A percentile compares a stretch with the other conserved stretches of the same genome.
Conservation (phyloP, 345 rosid species). For the Punica granatum region DNA sequence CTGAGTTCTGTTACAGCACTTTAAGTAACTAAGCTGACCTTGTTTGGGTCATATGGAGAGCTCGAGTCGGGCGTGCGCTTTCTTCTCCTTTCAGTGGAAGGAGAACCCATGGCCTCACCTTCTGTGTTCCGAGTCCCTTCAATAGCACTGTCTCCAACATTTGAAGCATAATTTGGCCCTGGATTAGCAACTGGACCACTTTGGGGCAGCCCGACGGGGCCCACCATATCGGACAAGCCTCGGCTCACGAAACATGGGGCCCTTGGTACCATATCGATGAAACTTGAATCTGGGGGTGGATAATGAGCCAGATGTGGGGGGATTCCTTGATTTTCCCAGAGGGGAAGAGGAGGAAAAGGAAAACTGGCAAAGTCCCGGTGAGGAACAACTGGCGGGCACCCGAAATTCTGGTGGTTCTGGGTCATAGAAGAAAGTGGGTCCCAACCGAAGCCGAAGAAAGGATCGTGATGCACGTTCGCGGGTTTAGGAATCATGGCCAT, state of each 20-base stretch:
- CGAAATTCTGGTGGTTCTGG: conserved; percentile 33
- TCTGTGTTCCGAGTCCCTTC: conserved; percentile 37
- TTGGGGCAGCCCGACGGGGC: conserved; percentile 34
- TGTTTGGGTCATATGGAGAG: conserved; percentile 32
- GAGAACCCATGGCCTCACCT: conserved; percentile 27
- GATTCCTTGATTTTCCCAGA: conserved; percentile 47
- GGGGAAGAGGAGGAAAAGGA: conserved; percentile 36
- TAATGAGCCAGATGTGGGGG: conserved; percentile 34
- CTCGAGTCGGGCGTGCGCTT: conserved; percentile 37
- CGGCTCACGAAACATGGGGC: conserved; percentile 52
- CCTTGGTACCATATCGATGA: conserved; percentile 30
- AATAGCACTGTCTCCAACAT: conserved; percentile 26
- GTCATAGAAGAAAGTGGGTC: conserved; percentile 49
- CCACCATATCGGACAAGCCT: conserved; percentile 49
- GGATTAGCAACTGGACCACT: conserved; percentile 26
- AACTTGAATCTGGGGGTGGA: conserved; percentile 46
- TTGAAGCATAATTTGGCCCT: conserved; percentile 29
- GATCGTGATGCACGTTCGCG: conserved; percentile 24
- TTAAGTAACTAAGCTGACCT: conserved; percentile 32
- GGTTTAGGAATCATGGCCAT: conserved; percentile 33
- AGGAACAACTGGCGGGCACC: conserved; percentile 46
- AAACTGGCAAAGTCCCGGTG: conserved; percentile 45
- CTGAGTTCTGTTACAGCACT: background rate
- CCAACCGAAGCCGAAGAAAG: conserved; percentile 76
- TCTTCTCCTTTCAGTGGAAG: conserved; percentile 50